These are phyloP conservation scores for Raphanus hybrid DNA, from an alignment of 441 rosid genomes.

Conservation along the genomic window DNA sequence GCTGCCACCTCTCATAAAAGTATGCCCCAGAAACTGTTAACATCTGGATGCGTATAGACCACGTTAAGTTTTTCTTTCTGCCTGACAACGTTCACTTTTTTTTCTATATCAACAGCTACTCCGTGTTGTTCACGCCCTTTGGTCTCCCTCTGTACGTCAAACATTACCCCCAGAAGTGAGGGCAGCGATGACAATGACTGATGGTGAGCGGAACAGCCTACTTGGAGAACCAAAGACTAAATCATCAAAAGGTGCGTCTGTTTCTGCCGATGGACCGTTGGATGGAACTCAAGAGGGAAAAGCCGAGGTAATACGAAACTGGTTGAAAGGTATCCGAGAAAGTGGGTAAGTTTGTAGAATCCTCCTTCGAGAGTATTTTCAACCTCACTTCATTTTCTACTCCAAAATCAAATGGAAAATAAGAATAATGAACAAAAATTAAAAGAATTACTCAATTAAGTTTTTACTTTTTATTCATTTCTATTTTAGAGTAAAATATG, in stretches of 20 bases:
- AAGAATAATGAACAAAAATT: no score
- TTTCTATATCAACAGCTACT: conserved; percentile 66
- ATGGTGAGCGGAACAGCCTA: conserved; percentile 66
- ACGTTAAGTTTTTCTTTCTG: not conserved
- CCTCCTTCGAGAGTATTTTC: not conserved
- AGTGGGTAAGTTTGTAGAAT: conserved; percentile 73
- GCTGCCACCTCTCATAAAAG: conserved; percentile 93
- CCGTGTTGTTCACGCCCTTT: conserved; percentile 81
- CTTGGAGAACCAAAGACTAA: conserved; percentile 82
- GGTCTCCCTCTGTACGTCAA: conserved; percentile 80
- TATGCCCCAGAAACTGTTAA: conserved; percentile 40
- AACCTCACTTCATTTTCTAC: no score
- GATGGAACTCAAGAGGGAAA: conserved; percentile 66
- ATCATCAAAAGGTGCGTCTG: conserved; percentile 58
- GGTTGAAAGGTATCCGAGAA: conserved; percentile 96
- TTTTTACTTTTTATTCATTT: no score
- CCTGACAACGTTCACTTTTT: conserved; percentile 14
- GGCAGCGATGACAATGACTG: conserved; percentile 82
- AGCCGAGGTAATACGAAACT: conserved; percentile 78
- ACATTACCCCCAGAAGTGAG: conserved; percentile 73
- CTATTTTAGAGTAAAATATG: no score
- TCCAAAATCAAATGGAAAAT: no score
- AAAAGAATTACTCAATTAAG: no score
- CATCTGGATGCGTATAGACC: conserved; percentile 11
- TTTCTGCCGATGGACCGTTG: conserved; percentile 64